Evolutionary conservation across 208 protist species (phyloP).

Genomic region (Endotrypanum monterogeii): DNA sequence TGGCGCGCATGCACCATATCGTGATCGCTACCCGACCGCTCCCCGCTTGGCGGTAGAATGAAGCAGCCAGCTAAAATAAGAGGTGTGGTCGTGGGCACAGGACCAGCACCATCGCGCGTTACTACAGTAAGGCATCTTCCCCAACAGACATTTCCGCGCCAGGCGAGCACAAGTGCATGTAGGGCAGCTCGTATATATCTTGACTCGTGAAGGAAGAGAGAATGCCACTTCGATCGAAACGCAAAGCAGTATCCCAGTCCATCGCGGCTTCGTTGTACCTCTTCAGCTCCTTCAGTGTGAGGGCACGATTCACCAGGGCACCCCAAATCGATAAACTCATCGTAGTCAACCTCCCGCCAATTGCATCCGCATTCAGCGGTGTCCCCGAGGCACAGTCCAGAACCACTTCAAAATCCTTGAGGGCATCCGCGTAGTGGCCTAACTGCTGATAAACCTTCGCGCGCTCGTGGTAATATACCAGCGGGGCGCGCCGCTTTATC

Average conservation of each 20-base stretch:
- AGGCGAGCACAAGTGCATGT: constrained; percentile 57
- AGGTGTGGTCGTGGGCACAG: too few relatives aligned
- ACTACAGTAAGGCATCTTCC: background rate
- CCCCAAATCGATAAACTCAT: constrained; percentile 22
- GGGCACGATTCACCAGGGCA: constrained; percentile 80
- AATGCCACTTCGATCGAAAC: constrained; percentile 48
- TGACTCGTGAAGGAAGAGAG: constrained; percentile 52
- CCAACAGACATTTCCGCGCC: constrained; percentile 43
- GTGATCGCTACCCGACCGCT: too few relatives aligned
- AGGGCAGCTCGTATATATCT: constrained; percentile 62
- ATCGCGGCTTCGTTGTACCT: constrained; percentile 73
- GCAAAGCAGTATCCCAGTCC: constrained; percentile 83
- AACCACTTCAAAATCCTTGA: constrained; percentile 83
- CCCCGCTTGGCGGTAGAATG: too few relatives aligned
- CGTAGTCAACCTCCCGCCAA: background rate
- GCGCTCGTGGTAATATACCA: constrained; percentile 75
- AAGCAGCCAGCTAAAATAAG: background rate
- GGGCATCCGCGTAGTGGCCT: constrained; percentile 45
- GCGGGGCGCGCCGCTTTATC: background rate
- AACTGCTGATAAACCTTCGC: constrained; percentile 84
- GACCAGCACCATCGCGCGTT: background rate
- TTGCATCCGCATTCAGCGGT: background rate
- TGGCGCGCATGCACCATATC: too few relatives aligned
- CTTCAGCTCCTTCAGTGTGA: constrained; percentile 79
- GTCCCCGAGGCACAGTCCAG: constrained; percentile 22